Evolutionary conservation across 345 rosid genomes (phyloP).

Genomic region (Chamaenerion angustifolium): DNA sequence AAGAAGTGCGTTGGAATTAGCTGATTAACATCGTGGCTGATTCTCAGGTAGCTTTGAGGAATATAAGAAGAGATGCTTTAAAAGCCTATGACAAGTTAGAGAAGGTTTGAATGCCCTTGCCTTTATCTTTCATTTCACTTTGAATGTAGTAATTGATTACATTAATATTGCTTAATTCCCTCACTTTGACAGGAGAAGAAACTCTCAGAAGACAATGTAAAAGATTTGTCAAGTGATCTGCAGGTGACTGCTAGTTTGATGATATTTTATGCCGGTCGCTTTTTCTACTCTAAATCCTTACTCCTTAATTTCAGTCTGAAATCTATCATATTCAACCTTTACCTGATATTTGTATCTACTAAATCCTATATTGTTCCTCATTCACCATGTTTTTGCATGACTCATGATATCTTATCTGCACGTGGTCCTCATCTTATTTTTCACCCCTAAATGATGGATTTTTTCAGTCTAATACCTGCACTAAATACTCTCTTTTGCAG

Average conservation of each 20-base stretch:
- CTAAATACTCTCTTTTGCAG: slow-evolving; percentile 24
- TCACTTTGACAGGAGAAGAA: slow-evolving; percentile 57
- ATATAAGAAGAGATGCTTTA: slow-evolving; percentile 83
- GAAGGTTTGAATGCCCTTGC: slow-evolving; percentile 37
- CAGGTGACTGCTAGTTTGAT: slow-evolving; percentile 34
- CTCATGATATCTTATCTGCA: too few species aligned
- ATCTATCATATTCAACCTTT: too few species aligned
- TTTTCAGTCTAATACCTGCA: background rate
- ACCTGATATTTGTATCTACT: too few species aligned
- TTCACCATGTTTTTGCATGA: too few species aligned
- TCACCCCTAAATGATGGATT: background rate
- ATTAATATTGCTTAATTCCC: background rate
- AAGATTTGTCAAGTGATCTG: slow-evolving; percentile 77
- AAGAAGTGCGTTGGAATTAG: background rate
- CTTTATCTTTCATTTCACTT: slow-evolving; percentile 2
- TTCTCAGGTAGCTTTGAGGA: slow-evolving; percentile 75
- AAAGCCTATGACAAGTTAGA: slow-evolving; percentile 88
- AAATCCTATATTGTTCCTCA: too few species aligned
- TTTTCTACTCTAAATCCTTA: too few species aligned
- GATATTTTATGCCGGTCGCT: background rate
- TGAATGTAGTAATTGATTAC: background rate
- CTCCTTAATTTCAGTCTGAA: background rate
- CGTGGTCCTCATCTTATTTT: background rate
- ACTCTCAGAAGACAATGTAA: slow-evolving; percentile 93
- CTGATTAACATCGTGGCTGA: background rate